Base-by-base conservation (phyloP, 352 stramenopile species). In the Globisporangium paddicum region DNA sequence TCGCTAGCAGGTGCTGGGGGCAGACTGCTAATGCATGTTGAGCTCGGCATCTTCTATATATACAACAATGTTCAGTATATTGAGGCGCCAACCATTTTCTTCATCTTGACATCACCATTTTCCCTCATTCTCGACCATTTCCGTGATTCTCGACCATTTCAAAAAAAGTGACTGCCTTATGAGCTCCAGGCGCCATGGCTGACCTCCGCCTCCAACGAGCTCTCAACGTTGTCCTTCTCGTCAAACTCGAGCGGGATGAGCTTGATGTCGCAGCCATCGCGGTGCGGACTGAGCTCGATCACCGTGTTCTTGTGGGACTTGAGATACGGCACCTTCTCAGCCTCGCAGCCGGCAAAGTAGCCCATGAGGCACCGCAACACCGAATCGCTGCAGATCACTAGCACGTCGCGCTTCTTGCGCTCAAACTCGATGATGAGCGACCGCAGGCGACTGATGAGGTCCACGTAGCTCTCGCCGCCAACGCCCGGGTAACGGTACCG, bases 401-500 rank as follows among this genome's bases (percentile, higher is more conserved):
- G 60, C 58, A 90, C 78, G 64, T 93, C 84, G 57, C 84, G 84
- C 68, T 93, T 96, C 69, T 96, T 93, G 64, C 87, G 83, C 55
- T 93, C 85, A 49, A 98, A 93, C 73, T 97, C 92, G 35, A 98
- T 92, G 48, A 98, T 95, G 37, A 98, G 73, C 50, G 89, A 95
- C 2, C 88, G 77, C 47, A 97, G 62, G 16, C 93, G 83, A 26
- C 91, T 92, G 67, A 98, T 98, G 32, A 98, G 82, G 64, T 98
- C 93, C 56, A 97, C 78, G 69, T 98, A 98, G 57, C 87, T 96
- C 68, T 98, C 93, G 11, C 91, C 93, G 2, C 91, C 91, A 9
- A 93, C 89, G 25, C 91, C 91, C 0, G 93, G 79, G 62, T 94
- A 94, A 5, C 93, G 75, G 64, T 97, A 98, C 11, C 81, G 80